Evolutionary conservation across 2,329 filamentous ascomycete species (phyloP), one percentile per base, ranked within the genome.

Genomic region (Verticillium nubilum): DNA sequence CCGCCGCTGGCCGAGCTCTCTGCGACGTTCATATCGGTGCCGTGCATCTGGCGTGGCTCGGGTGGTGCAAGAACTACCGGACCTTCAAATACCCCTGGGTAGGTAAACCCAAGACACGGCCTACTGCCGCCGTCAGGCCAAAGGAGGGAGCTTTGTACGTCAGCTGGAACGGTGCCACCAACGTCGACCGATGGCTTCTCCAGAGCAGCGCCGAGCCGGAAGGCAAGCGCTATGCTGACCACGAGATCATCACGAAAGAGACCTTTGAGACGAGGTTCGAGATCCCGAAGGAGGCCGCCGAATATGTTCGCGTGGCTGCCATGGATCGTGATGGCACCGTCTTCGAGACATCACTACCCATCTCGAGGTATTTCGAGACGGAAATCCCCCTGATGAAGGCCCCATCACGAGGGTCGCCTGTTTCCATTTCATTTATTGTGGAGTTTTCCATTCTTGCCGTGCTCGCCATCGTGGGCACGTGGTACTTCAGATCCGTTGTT

Each of bases 81-180:
- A 78, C 77, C 12, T 80, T 80, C 68, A 82, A 82, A 66, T 79
- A 75, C 63, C 72, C 78, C 56, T 87, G 83, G 83, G 74, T 75
- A 2, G 81, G 79, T 1, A 69, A 72, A n/a, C 81, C 82, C 7
- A 50, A 50, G 19, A 50, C 42, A 10, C 42, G 42, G 19, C 42
- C 42, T 4, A 19, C n/a, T 12, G 42, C 25, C 9, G 42, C 19
- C 19, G 42, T 50, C n/a, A 50, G 19, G 42, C 42, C 42, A 10
- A 50, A 50, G 42, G 42, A 50, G 42, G 42, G 42, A 37, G 13
- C 67, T 67, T 5, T 75, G 37, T 79, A 73, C 62, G 73, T 76
- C 5, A 77, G 73, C 35, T 73, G 71, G 71, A 72, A 73, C 58
- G 71, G 71, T 2, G 69, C 68, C 19, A 73, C 70, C 26, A 68